Conservation (phyloP, 1,139 yeast species). For the Suhomyces panamericanus region DNA sequence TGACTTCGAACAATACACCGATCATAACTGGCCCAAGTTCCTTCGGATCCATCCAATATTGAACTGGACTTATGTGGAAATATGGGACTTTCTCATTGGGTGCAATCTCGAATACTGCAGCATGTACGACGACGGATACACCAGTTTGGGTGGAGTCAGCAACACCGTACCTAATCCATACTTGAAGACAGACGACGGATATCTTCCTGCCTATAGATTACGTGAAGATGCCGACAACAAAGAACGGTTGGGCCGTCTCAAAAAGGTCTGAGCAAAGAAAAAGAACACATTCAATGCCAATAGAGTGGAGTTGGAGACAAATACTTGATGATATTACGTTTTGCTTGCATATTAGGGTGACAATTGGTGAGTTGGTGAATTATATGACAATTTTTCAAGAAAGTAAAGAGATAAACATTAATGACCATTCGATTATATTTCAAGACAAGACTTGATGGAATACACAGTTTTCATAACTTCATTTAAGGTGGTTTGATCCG, state of each 20-base stretch:
- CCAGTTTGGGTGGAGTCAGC: conserved; percentile 75
- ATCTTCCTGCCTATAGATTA: conserved; percentile 66
- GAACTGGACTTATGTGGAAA: conserved; percentile 75
- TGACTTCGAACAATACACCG: conserved; percentile 62
- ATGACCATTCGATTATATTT: too few species aligned
- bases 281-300: too few species aligned
- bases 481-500: too few species aligned
- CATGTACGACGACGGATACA: conserved; percentile 75
- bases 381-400: too few species aligned
- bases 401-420: too few species aligned
- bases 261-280: neutral
- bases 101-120: conserved; percentile 59
- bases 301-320: too few species aligned
- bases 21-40: conserved; percentile 86
- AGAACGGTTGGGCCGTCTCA: conserved; percentile 37
- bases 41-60: conserved; percentile 77
- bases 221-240: conserved; percentile 61
- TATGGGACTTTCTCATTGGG: conserved; percentile 68
- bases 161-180: conserved; percentile 69
- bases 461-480: too few species aligned
- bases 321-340: too few species aligned
- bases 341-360: too few species aligned
- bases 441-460: too few species aligned
- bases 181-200: conserved; percentile 38
- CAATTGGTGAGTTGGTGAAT: too few species aligned